Evolutionary conservation across 257 asterid species (phyloP), one percentile per base, ranked within the genome.

Genomic region (Nicotiana attenuata): DNA sequence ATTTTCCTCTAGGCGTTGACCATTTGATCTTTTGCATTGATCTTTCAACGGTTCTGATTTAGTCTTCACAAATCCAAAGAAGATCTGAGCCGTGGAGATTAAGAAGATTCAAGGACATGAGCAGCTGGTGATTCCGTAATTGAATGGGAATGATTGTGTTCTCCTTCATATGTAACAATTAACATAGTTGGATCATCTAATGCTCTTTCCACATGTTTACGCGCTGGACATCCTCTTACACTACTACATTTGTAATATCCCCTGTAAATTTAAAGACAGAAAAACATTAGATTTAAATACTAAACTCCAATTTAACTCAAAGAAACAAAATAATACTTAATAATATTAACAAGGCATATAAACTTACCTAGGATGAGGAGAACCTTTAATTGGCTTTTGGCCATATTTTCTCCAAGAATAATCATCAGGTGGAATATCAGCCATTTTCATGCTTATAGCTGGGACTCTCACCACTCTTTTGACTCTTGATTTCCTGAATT

Each of bases 381-480:
- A 92, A 22, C 97, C 97, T 77, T 92, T 92, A 88, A 92, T 92
- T 83, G 97, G 97, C 81, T 92, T 92, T 84, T 92, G 97, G 63
- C 97, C 97, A 82, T 92, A 92, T 47, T 92, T 92, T 83, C 97
- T 89, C 97, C 97, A 92, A 3, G 97, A 92, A 85, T 84, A 91
- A 85, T 92, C 97, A 83, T 92, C 97, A 0, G 97, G 92, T 69
- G 97, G 97, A 83, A 92, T 92, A 87, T 92, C 97, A 14, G 97
- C 92, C 94, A 92, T 89, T 76, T 92, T 92, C 91, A 86, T 84
- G 87, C 97, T 92, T 19, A 92, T 92, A 0, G 97, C 97, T 0
- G 97, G 82, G 13, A 92, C 88, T 81, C 92, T 87, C 16, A 88
- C 88, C 1, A 89, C 92, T 60, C 89, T 89, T 82, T 91, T 91